phyloP scores from a whole-genome alignment of 2,329 filamentous ascomycete species.

The Rhinocladiella mackenziei region DNA sequence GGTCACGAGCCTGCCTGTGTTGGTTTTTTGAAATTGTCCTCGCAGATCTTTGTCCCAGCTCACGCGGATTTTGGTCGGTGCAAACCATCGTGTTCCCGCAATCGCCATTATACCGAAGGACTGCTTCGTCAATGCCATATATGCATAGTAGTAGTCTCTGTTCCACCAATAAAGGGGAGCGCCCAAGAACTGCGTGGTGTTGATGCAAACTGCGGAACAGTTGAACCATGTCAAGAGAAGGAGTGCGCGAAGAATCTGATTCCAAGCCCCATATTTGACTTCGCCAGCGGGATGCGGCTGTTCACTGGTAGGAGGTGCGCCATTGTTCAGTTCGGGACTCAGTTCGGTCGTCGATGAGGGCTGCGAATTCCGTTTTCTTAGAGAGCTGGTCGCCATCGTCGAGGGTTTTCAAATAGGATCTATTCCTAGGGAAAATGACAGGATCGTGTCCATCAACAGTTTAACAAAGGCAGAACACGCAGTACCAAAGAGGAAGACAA shows the following conservation, averaged over 20 bases:
- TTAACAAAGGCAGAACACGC: too few species aligned
- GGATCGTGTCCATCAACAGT: too few species aligned
- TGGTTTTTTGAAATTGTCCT: constrained; percentile 54
- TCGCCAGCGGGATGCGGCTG: constrained; percentile 27
- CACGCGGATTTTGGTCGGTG: constrained; percentile 59
- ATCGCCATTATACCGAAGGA: constrained; percentile 61
- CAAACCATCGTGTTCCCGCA: constrained; percentile 60
- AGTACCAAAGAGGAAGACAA: too few species aligned
- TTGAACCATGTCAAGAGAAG: constrained; percentile 45
- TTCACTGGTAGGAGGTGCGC: constrained; percentile 10
- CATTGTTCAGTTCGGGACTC: constrained; percentile 7
- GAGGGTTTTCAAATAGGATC: too few species aligned
- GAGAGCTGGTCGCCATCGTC: constrained; percentile 35
- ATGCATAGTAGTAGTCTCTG: constrained; percentile 58
- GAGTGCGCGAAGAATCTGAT: constrained; percentile 46
- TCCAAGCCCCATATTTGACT: constrained; percentile 44
- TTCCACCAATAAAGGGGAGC: constrained; percentile 59
- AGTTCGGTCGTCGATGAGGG: constrained; percentile 1
- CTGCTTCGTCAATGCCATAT: constrained; percentile 64
- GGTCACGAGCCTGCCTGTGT: constrained; percentile 56
- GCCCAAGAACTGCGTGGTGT: constrained; percentile 57
- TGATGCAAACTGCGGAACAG: constrained; percentile 41
- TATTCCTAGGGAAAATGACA: too few species aligned
- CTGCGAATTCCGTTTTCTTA: constrained; percentile 33
- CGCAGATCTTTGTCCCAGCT: constrained; percentile 59